Base-by-base conservation (phyloP, 2,329 filamentous ascomycete species). In the Lojkania enalia region DNA sequence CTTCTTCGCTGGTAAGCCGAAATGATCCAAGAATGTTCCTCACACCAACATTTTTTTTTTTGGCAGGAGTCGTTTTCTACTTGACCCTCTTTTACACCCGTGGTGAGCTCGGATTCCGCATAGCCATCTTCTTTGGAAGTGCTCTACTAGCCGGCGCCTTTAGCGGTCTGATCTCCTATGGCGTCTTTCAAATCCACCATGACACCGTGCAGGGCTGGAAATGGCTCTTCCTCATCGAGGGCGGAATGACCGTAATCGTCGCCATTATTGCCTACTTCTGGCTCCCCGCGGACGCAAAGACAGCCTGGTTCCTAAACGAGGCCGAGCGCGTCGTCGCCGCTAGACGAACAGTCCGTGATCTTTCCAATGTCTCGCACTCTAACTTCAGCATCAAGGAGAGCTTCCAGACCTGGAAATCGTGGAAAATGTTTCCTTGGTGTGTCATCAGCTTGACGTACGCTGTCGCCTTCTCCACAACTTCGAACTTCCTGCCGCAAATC, bases 1-100 rank as follows among this genome's bases (percentile, higher is more conserved):
- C 0, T 82, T 81, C 63, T 80, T 79, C 46, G 74, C 77, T 3
- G n/a, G n/a, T n/a, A n/a, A n/a, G n/a, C n/a, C n/a, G n/a, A n/a
- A n/a, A n/a, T n/a, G n/a, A n/a, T n/a, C n/a, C n/a, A n/a, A n/a
- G n/a, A n/a, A n/a, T n/a, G n/a, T n/a, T n/a, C n/a, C n/a, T n/a
- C n/a, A n/a, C n/a, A n/a, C n/a, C n/a, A n/a, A n/a, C n/a, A n/a
- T n/a, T n/a, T n/a, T n/a, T n/a, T n/a, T n/a, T n/a, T n/a, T n/a
- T n/a, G n/a, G n/a, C n/a, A n/a, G 71, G 77, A 0, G 74, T 76
- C 12, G 77, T 81, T 2, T 81, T 79, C 60, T 82, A 77, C 49
- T 59, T 77, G 5, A 75, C 78, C 0, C 69, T 78, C 0, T 81
- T 82, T 32, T 76, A 78, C 31, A 63, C 62, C 0, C 58, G 60